Evolutionary conservation across 306 rosid species (phyloP), one percentile per base, ranked within the genome.

Genomic region (Medicago ruthenica): DNA sequence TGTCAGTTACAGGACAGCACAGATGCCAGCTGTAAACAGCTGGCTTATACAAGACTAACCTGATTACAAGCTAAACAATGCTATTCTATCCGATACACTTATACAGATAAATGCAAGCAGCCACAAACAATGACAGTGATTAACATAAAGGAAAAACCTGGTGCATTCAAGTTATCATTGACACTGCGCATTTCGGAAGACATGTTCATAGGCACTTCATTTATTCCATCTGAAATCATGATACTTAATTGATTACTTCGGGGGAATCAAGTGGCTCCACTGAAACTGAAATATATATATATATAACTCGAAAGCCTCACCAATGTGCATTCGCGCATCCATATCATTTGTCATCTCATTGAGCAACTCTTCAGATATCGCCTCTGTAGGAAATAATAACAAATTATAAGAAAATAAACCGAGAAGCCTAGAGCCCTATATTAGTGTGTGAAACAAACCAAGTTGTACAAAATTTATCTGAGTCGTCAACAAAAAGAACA

Each of bases 151-250:
- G 3, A 22, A 40, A 14, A 11, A 83, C 85, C 64, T 74, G 48
- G 57, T 64, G 76, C 73, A 71, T 8, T 65, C 70, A 55, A 20
- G 57, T 55, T 45, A 65, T 83, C 79, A 55, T 73, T 61, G 79
- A 12, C 21, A n/a, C 60, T 63, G 75, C 67, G 18, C 70, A 45
- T 40, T 45, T 78, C 67, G 53, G 85, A 36, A 54, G 76, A 50
- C 45, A 18, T 41, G 54, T 20, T 44, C n/a, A 41, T n/a, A 66
- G 18, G 37, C 6, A 66, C 37, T 41, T 41, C 16, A 17, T 20
- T 66, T 10, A 21, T 66, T 13, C 20, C 40, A 9, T 75, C 93
- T 87, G 89, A 78, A 83, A 77, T 73, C 48, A 63, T 27, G 47
- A 17, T 17, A 70, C 62, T 11, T 34, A 36, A 72, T 62, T 45